These are phyloP conservation scores for Alisma plantagoaquatica DNA, from an alignment of 106 monocot species.

Conservation along the genomic window DNA sequence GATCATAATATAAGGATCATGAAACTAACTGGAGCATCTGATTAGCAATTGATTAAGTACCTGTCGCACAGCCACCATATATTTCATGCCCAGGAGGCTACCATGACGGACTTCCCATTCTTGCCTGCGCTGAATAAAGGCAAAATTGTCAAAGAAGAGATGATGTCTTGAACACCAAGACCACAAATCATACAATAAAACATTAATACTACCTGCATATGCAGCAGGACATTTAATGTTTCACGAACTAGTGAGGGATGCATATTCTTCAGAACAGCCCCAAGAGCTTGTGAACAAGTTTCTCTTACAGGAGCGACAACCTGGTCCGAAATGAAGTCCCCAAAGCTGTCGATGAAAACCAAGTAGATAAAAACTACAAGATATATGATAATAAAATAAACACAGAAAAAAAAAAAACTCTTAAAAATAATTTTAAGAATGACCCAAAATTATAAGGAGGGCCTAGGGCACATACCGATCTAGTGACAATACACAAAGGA, in stretches of 20 bases:
- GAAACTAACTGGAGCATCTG: too few species aligned
- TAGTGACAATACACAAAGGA: slow-evolving; percentile 81
- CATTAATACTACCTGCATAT: slow-evolving; percentile 99
- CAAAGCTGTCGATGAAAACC: slow-evolving; percentile 55
- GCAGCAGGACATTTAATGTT: slow-evolving; percentile 69
- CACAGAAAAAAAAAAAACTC: too few species aligned
- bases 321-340: slow-evolving; percentile 96
- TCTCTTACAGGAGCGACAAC: slow-evolving; percentile 98
- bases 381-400: too few species aligned
- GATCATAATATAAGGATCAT: too few species aligned
- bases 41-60: slow-evolving; percentile 20
- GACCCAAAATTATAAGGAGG: too few species aligned
- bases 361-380: not conserved
- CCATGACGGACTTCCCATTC: slow-evolving; percentile 99
- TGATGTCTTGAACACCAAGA: too few species aligned
- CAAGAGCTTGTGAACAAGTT: slow-evolving; percentile 97
- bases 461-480: slow-evolving; percentile 61
- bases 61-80: slow-evolving; percentile 81
- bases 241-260: slow-evolving; percentile 73
- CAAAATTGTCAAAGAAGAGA: too few species aligned
- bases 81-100: slow-evolving; percentile 89
- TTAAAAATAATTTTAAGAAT: too few species aligned
- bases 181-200: too few species aligned
- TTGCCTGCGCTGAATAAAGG: slow-evolving; percentile 96
- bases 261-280: slow-evolving; percentile 89